Percentiles rank a stretch among this genome's conserved stretches.
Evolutionary conservation across 2,329 filamentous ascomycete species (phyloP).

Genomic region (Ceratocystis albifundus): DNA sequence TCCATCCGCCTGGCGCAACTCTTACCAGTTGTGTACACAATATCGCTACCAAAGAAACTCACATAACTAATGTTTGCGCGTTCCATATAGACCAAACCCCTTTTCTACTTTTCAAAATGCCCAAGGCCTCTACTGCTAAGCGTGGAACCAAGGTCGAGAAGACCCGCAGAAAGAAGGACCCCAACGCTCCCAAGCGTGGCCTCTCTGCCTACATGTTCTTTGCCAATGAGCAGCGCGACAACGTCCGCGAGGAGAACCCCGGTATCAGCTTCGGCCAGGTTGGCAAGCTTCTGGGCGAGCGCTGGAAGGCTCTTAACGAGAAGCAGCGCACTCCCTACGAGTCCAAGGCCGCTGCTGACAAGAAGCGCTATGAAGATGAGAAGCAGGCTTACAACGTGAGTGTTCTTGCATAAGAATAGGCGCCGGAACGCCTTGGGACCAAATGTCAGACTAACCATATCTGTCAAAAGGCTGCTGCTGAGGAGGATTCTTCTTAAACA

Average conservation of each 20-base stretch:
- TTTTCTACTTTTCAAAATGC: slow-evolving; percentile 37
- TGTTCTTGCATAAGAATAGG: slow-evolving; percentile 8
- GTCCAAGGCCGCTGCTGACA: slow-evolving; percentile 90
- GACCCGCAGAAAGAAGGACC: slow-evolving; percentile 58
- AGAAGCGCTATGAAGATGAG: slow-evolving; percentile 98
- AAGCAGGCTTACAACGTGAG: slow-evolving; percentile 87
- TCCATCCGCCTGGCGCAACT: too few species aligned
- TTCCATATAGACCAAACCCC: neutral
- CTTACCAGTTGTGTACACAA: too few species aligned
- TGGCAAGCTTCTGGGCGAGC: slow-evolving; percentile 94
- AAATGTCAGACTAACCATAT: too few species aligned
- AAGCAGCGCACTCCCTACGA: slow-evolving; percentile 91
- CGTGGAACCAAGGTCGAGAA: slow-evolving; percentile 45
- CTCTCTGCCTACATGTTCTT: slow-evolving; percentile 99
- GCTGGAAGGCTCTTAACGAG: slow-evolving; percentile 93
- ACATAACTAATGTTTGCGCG: too few species aligned
- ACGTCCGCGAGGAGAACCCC: slow-evolving; percentile 95
- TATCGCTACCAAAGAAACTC: too few species aligned
- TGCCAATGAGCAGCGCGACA: slow-evolving; percentile 97
- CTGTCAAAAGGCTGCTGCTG: slow-evolving; percentile 24
- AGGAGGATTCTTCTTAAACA: slow-evolving; percentile 26
- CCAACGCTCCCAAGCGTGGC: slow-evolving; percentile 97
- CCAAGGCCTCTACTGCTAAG: slow-evolving; percentile 45
- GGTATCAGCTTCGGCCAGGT: slow-evolving; percentile 97
- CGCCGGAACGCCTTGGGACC: neutral